Conservation (phyloP, 345 rosid genomes). For the Reutealis trisperma region DNA sequence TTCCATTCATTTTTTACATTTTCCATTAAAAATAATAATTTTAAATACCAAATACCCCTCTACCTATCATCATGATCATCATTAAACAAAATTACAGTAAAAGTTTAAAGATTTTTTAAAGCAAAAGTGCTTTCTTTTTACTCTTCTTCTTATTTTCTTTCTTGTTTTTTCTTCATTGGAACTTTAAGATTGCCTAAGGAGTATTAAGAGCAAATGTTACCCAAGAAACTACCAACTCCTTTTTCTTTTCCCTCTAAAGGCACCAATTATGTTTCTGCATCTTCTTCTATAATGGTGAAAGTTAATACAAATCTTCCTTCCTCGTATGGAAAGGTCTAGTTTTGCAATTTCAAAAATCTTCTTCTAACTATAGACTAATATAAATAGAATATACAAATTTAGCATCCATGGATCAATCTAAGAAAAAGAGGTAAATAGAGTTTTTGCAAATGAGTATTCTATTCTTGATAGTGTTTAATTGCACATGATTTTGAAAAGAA, state of each 20-base stretch:
- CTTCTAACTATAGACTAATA: slow-evolving; percentile 19
- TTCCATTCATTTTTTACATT: too few relatives aligned
- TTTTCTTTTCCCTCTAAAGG: slow-evolving; percentile 88
- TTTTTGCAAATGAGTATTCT: too few relatives aligned
- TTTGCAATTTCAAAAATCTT: slow-evolving; percentile 4
- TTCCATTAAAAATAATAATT: too few relatives aligned
- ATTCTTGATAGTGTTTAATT: too few relatives aligned
- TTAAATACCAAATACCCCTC: too few relatives aligned
- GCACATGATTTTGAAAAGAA: too few relatives aligned
- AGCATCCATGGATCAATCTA: too few relatives aligned
- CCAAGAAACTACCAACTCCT: slow-evolving; percentile 77
- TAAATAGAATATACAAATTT: background rate
- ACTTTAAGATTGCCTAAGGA: slow-evolving; percentile 61
- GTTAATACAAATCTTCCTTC: slow-evolving; percentile 42
- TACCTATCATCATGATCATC: background rate
- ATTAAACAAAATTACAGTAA: slow-evolving; percentile 37
- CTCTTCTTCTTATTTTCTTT: slow-evolving; percentile 41
- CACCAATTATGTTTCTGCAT: slow-evolving; percentile 60
- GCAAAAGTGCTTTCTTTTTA: slow-evolving; percentile 42
- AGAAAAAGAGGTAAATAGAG: too few relatives aligned
- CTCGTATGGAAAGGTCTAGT: slow-evolving; percentile 56
- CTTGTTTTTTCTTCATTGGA: slow-evolving; percentile 36
- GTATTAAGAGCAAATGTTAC: slow-evolving; percentile 82
- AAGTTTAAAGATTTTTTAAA: slow-evolving; percentile 42
- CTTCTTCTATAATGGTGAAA: too few relatives aligned